Evolutionary conservation across 345 rosid genomes (phyloP), one percentile per base, ranked within the genome.

Genomic region (Heritiera littoralis): DNA sequence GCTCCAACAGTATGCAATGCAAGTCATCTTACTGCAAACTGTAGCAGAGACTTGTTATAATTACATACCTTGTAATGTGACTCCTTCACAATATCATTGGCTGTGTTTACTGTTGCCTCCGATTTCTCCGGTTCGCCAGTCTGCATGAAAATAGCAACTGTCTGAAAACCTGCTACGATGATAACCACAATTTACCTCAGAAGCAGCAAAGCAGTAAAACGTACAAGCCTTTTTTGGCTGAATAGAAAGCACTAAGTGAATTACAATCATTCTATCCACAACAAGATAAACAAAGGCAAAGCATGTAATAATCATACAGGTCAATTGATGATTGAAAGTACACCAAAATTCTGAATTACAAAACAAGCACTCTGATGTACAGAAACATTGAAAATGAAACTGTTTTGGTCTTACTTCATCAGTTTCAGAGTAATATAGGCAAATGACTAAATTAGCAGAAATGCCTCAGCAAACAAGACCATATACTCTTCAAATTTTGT

Each of bases 101-200:
- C 72, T 68, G 78, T 80, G 80, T 72, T 81, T 48, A 81, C 81
- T 48, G 86, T 84, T 78, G 87, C 84, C 60, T 72, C 90, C 70
- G 84, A 86, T 82, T 87, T 90, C 81, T 86, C 90, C 64, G 66
- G 77, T 77, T 90, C 92, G 85, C 89, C 93, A 90, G 90, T 91
- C 99, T 94, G 99, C 98, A 96, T 89, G 92, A 96, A 96, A 96
- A 94, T 89, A 92, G 94, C 92, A 94, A 94, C 97, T 90, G 93
- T 89, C 97, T 92, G 95, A 92, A 92, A 94, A 91, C 95, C 97
- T 92, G 92, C 97, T 92, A 87, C 93, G 88, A 92, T 90, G 79
- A 84, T 91, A 89, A 89, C 95, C 89, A 91, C 86, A 86, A 87
- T 90, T 82, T 87, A 90, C 89, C 98, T 96, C 90, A 94, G 97